phyloP scores from a whole-genome alignment of 2,329 filamentous ascomycete genomes.

The Paraphaeosphaeria sporulosa region DNA sequence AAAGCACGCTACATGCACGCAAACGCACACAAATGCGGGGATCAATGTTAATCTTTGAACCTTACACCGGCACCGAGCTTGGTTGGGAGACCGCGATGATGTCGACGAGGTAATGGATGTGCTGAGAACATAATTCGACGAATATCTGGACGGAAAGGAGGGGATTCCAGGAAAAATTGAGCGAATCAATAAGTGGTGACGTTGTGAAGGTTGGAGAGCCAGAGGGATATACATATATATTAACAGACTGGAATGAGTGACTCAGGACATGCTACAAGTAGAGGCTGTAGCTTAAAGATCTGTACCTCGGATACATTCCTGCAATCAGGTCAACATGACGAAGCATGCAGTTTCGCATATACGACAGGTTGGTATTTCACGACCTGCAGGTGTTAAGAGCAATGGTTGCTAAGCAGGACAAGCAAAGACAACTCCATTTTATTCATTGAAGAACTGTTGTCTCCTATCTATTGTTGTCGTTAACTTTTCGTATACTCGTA shows the following conservation, averaged over 20 bases:
- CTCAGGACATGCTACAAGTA: no score
- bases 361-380: background rate
- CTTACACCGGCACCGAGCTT: no score
- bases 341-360: background rate
- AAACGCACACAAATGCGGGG: no score
- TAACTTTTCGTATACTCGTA: slow-evolving; percentile 4
- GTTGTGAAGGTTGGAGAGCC: background rate
- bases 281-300: no score
- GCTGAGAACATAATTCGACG: slow-evolving; percentile 5
- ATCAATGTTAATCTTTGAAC: background rate
- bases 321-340: no score
- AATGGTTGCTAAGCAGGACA: background rate
- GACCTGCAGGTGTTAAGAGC: background rate
- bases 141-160: slow-evolving; percentile 7
- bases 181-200: background rate
- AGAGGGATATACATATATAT: background rate
- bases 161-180: background rate
- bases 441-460: background rate
- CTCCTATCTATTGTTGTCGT: background rate
- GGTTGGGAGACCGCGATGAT: no score
- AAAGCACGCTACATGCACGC: no score
- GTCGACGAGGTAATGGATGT: slow-evolving; percentile 10
- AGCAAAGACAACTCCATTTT: background rate
- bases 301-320: no score
- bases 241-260: background rate